Evolutionary conservation across 768 basidiomycete genomes (phyloP), one percentile per base, ranked within the genome.

Genomic region (Asterophora lycoperdoides): DNA sequence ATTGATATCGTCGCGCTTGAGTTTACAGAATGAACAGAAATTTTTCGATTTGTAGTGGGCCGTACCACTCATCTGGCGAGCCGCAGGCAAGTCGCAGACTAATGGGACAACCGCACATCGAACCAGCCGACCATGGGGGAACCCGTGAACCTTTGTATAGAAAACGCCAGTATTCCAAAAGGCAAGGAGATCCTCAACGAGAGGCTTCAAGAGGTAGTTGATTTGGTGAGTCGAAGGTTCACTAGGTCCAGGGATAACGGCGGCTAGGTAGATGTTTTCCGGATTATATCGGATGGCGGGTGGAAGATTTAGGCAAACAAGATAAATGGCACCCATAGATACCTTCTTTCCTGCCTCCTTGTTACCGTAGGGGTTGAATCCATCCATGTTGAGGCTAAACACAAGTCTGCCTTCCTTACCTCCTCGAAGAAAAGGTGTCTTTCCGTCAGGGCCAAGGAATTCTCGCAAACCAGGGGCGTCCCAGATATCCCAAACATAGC

Each of bases 291-390:
- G 60, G 1, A 67, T 18, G 5, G 53, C 44, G 3, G 56, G 51
- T 3, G 73, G 73, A 1, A 74, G 58, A 41, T 72, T 72, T 8
- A 71, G 46, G 46, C 70, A 70, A 1, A 60, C 58, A 38, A 74
- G 44, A 15, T 64, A 66, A 8, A 70, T 62, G 0, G 61, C 53
- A 3, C 70, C 68, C 7, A 64, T 47, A 2, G 66, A 71, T 0
- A 54, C 45, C 7, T 48, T 53, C 19, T 65, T 65, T 2, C 67
- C 65, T 1, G 55, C 48, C 2, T 44, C 8, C 13, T 52, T 61
- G 52, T 65, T 69, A 0, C 56, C 49, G 0, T 26, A 28, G 7
- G 66, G 64, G 42, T 72, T 71, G 60, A 72, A 72, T 36, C 19
- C 14, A 15, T 41, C 23, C 34, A 35, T 35, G n/a, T 35, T 35